Percentiles rank a stretch among this genome's conserved stretches.
These are phyloP conservation scores for Tilletiopsis washingtonensis DNA, from an alignment of 1,284 basidiomycete genomes.

Conservation along the genomic window DNA sequence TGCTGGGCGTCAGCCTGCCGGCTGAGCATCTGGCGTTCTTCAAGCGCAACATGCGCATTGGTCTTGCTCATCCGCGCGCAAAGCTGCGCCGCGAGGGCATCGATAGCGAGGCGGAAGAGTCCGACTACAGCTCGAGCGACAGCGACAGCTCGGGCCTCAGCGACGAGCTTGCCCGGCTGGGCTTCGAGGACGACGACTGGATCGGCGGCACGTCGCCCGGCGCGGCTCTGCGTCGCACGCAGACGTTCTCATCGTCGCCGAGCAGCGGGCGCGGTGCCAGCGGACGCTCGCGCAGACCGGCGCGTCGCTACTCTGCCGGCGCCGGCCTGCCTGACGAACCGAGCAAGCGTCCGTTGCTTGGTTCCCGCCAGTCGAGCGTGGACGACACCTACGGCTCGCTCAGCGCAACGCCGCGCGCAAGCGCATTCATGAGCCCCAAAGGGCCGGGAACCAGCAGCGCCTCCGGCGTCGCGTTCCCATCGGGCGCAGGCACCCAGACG, in stretches of 20 bases:
- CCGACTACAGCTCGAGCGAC: neutral
- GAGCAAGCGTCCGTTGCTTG: constrained; percentile 13
- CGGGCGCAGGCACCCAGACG: neutral
- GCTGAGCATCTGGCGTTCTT: constrained; percentile 43
- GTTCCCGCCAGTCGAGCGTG: constrained; percentile 4
- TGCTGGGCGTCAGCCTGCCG: constrained; percentile 31
- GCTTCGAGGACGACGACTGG: constrained; percentile 29
- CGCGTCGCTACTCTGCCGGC: constrained; percentile 18
- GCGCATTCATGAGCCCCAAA: neutral
- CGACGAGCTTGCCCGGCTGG: constrained; percentile 34
- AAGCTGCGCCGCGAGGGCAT: constrained; percentile 7
- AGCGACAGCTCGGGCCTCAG: constrained; percentile 19
- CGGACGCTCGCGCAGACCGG: neutral
- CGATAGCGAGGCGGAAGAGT: constrained; percentile 11
- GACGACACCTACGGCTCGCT: constrained; percentile 28
- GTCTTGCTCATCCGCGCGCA: constrained; percentile 43
- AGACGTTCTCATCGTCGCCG: constrained; percentile 9
- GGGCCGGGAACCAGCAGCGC: no score
- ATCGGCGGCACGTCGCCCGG: constrained; percentile 13
- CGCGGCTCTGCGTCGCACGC: constrained; percentile 17
- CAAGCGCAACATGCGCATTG: constrained; percentile 42
- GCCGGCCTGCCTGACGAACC: constrained; percentile 24
- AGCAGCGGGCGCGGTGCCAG: neutral
- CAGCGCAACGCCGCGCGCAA: constrained; percentile 9
- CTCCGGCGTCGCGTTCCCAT: neutral